phyloP scores from a whole-genome alignment of 257 asterid species.

The Solanum ahanhuiri region DNA sequence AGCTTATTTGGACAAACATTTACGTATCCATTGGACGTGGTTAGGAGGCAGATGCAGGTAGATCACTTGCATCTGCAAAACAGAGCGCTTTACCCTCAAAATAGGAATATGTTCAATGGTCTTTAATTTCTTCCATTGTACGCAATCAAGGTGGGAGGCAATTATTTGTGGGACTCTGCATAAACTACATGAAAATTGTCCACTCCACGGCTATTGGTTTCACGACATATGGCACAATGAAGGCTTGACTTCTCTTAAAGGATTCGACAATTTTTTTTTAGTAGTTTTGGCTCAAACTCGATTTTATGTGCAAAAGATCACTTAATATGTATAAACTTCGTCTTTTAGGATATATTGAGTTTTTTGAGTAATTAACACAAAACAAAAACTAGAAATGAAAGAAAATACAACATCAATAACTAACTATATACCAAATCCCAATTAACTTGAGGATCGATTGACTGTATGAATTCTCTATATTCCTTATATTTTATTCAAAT shows the following conservation, averaged over 20 bases:
- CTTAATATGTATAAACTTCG: background rate
- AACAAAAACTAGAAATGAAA: too few relatives aligned
- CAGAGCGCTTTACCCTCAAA: background rate
- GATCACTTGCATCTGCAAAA: too few relatives aligned
- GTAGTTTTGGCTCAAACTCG: background rate
- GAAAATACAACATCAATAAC: background rate
- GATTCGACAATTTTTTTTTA: background rate
- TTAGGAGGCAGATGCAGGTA: too few relatives aligned
- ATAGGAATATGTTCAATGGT: too few relatives aligned
- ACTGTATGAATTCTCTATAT: background rate
- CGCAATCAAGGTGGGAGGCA: slow-evolving; percentile 78
- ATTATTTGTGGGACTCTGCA: slow-evolving; percentile 79
- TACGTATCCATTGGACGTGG: too few relatives aligned
- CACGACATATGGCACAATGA: slow-evolving; percentile 69
- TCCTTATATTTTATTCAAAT: background rate
- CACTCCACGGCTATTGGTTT: slow-evolving; percentile 87
- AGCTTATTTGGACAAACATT: too few relatives aligned
- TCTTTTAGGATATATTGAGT: background rate
- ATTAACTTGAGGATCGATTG: background rate
- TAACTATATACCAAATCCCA: background rate
- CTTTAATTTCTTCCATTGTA: slow-evolving; percentile 8
- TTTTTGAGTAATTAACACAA: too few relatives aligned
- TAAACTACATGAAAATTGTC: slow-evolving; percentile 84
- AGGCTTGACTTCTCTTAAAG: slow-evolving; percentile 37
- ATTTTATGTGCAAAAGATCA: background rate